Percentiles rank a stretch among this genome's conserved stretches.
phyloP scores from a whole-genome alignment of 2,329 filamentous ascomycete genomes.

The Coleophoma cylindrospora region DNA sequence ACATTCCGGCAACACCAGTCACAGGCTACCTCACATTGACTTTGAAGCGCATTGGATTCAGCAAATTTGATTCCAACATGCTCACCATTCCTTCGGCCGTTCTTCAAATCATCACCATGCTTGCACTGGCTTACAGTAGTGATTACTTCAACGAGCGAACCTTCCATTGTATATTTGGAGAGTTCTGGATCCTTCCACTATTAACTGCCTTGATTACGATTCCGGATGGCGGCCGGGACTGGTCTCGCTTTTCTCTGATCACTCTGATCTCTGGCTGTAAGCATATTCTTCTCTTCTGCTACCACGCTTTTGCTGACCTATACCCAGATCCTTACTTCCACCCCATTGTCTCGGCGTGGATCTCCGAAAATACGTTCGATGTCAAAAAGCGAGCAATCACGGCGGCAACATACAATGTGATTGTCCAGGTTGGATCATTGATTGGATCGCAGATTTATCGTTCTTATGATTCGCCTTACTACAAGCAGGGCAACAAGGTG shows the following conservation, averaged over 20 bases:
- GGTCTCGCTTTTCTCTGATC: slow-evolving; percentile 45
- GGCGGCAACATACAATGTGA: slow-evolving; percentile 42
- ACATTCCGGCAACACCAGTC: slow-evolving; percentile 43
- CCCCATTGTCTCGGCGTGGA: slow-evolving; percentile 46
- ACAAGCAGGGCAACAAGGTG: slow-evolving; percentile 39
- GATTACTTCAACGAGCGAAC: slow-evolving; percentile 50
- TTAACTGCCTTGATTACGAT: slow-evolving; percentile 45
- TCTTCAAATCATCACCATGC: slow-evolving; percentile 51
- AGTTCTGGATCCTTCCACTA: slow-evolving; percentile 47
- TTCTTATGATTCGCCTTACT: slow-evolving; percentile 47
- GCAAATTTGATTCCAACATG: slow-evolving; percentile 55
- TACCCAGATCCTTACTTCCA: slow-evolving; percentile 47
- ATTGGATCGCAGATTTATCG: slow-evolving; percentile 42
- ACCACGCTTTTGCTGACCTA: not conserved
- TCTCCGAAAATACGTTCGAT: slow-evolving; percentile 43
- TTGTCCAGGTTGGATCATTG: slow-evolving; percentile 40
- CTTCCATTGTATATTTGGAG: slow-evolving; percentile 45
- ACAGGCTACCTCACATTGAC: slow-evolving; percentile 48
- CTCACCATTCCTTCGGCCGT: slow-evolving; percentile 55
- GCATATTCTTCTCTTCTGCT: not conserved
- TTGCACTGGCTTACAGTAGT: slow-evolving; percentile 47
- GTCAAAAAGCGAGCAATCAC: slow-evolving; percentile 44
- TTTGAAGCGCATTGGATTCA: slow-evolving; percentile 50
- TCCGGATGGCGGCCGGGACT: slow-evolving; percentile 41
- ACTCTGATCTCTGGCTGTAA: slow-evolving; percentile 44